Conservation (phyloP, 2,329 filamentous ascomycete genomes). For the Fusarium sp. region DNA sequence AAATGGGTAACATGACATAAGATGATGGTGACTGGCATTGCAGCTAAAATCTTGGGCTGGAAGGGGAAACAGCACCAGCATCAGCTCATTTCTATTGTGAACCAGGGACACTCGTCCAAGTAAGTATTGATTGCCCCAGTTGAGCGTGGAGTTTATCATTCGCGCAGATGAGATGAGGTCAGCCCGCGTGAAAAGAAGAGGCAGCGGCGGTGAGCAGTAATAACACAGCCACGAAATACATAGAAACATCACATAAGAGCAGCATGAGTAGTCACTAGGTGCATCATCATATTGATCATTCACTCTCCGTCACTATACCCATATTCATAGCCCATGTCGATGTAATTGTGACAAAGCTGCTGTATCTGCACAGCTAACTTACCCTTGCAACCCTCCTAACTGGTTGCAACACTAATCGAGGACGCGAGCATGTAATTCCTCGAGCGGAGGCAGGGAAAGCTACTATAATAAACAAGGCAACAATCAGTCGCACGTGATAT, state of each 20-base stretch:
- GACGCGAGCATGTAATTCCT: neutral
- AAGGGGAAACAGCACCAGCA: slow-evolving; percentile 12
- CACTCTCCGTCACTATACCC: slow-evolving; percentile 7
- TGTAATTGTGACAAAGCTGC: slow-evolving; percentile 6
- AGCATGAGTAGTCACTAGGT: neutral
- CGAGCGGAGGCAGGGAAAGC: neutral
- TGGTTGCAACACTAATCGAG: slow-evolving; percentile 10
- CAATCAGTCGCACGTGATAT: neutral
- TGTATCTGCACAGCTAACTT: neutral
- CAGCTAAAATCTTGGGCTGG: slow-evolving; percentile 6
- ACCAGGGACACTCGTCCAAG: slow-evolving; percentile 15
- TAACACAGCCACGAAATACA: slow-evolving; percentile 18
- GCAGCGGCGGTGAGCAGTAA: slow-evolving; percentile 29
- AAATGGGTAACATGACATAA: slow-evolving; percentile 10
- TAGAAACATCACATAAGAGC: neutral
- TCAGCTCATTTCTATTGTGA: slow-evolving; percentile 35
- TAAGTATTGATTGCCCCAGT: neutral
- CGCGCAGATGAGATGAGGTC: neutral
- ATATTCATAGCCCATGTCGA: neutral
- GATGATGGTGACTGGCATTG: neutral
- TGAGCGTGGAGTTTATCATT: too few species aligned
- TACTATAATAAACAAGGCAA: neutral
- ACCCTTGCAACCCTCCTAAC: slow-evolving; percentile 17
- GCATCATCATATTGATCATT: slow-evolving; percentile 5
- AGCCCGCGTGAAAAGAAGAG: neutral